phyloP scores from a whole-genome alignment of 2,329 filamentous ascomycete species.

The Cordyceps farinosa region DNA sequence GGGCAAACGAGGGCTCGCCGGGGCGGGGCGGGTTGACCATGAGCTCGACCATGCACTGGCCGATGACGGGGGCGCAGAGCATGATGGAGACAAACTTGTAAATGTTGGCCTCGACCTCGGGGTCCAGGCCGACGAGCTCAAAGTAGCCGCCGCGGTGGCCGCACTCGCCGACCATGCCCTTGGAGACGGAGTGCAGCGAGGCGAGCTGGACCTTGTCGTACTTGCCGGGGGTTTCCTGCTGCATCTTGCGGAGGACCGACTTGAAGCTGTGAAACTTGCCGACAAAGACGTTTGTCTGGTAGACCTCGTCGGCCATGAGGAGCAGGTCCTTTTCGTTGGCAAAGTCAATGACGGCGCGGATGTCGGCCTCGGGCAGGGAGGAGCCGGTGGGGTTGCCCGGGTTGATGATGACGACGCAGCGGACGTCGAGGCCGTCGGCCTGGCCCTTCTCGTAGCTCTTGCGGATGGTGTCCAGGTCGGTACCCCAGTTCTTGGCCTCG shows the following conservation, averaged over 20 bases:
- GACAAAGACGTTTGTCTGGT: slow-evolving; percentile 97
- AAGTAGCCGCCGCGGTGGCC: slow-evolving; percentile 98
- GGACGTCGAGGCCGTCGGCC: slow-evolving; percentile 75
- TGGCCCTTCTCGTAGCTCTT: slow-evolving; percentile 70
- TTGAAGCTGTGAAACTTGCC: slow-evolving; percentile 97
- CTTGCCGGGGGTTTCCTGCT: slow-evolving; percentile 67
- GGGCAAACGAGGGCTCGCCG: slow-evolving; percentile 77
- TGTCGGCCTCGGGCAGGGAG: slow-evolving; percentile 72
- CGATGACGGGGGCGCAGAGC: slow-evolving; percentile 90
- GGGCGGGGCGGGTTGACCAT: slow-evolving; percentile 93
- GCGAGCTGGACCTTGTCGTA: slow-evolving; percentile 86
- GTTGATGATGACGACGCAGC: slow-evolving; percentile 95
- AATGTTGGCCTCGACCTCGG: slow-evolving; percentile 82
- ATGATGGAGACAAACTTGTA: slow-evolving; percentile 99
- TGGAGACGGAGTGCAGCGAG: slow-evolving; percentile 89
- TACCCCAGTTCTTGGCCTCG: slow-evolving; percentile 82
- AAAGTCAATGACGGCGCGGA: slow-evolving; percentile 81
- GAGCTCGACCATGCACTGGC: slow-evolving; percentile 92
- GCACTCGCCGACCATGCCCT: slow-evolving; percentile 99
- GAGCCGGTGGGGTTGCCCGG: slow-evolving; percentile 96
- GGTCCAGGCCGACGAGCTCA: slow-evolving; percentile 86
- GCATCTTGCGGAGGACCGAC: slow-evolving; percentile 75
- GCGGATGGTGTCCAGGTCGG: slow-evolving; percentile 75
- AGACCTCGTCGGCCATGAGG: slow-evolving; percentile 93
- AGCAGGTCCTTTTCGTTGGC: slow-evolving; percentile 83